Conservation (phyloP, 108 stramenopile genomes). For the Bacterosira constricta region DNA sequence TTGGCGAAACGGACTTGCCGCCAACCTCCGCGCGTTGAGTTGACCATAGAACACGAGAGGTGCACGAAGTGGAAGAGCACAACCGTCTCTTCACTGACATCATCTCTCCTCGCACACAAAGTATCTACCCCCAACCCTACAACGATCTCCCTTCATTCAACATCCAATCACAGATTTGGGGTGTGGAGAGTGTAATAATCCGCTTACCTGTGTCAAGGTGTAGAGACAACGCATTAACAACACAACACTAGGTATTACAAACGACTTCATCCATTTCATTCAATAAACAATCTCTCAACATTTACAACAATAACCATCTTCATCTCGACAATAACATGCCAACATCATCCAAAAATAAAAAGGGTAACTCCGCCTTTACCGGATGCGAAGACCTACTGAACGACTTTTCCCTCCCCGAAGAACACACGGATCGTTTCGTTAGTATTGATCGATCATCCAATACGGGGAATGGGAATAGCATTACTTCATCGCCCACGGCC, state of each 20-base stretch:
- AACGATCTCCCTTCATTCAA: too few relatives aligned
- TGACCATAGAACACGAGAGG: not conserved
- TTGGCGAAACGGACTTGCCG: not conserved
- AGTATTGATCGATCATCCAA: not conserved
- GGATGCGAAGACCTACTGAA: conserved; percentile 11
- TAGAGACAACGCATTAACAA: too few relatives aligned
- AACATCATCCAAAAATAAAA: conserved; percentile 1
- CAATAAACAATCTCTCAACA: too few relatives aligned
- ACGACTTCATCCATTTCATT: too few relatives aligned
- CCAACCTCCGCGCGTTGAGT: conserved; percentile 7
- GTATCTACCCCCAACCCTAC: too few relatives aligned
- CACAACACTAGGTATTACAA: too few relatives aligned
- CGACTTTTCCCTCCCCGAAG: conserved; percentile 11
- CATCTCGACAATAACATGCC: too few relatives aligned
- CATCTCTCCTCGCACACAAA: too few relatives aligned
- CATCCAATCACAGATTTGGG: not conserved
- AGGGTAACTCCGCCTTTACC: not conserved
- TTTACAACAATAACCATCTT: too few relatives aligned
- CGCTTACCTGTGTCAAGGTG: too few relatives aligned
- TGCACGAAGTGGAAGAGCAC: not conserved
- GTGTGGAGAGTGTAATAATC: too few relatives aligned
- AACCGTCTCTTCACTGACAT: too few relatives aligned
- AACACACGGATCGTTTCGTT: conserved; percentile 3
- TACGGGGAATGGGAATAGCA: not conserved
- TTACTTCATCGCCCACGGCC: conserved; percentile 2